Evolutionary conservation across 352 stramenopile genomes (phyloP), one percentile per base, ranked within the genome.

Genomic region (Thraustochytrium sp.): DNA sequence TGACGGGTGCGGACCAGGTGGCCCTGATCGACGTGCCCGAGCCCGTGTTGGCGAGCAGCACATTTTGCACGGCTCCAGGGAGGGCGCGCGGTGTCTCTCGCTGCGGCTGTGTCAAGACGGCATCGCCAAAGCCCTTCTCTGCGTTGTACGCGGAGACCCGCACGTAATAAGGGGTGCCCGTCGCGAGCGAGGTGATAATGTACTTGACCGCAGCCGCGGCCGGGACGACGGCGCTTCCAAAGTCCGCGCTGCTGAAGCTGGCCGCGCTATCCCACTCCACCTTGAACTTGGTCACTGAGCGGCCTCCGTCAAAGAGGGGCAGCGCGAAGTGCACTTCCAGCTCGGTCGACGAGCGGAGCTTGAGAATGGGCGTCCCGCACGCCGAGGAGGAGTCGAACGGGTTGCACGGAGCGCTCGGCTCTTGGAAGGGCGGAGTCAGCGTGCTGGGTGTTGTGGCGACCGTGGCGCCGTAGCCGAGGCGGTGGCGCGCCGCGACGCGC

Each of bases 191-290:
- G 31, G 84, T 85, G 82, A 93, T 89, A 23, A 91, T 89, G 82
- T 93, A 97, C 46, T 38, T 9, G 36, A 72, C 40, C 42, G 9
- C 31, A 13, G 29, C 9, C 34, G 59, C 26, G 11, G 59, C 34
- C 16, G 59, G 1, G 9, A 80, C 68, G 3, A 63, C 46, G 1
- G 48, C 48, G 68, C 29, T 46, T 5, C 68, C 68, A 80, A 72
- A 61, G 42, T 80, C 42, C 3, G 31, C 8, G 36, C 74, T 88
- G n/a, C 89, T 89, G 65, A 97, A 96, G 13, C 88, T 90, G 8
- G 86, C 85, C 18, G 88, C 84, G 5, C 87, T 89, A 76, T 97
- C 94, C 94, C 95, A 98, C 85, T 97, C 92, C 9, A 98, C 85
- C 16, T 94, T 88, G 76, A 97, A 97, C 84, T 97, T 90, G 54